phyloP scores from a whole-genome alignment of 2,329 filamentous ascomycete genomes.

The Leptographium lundbergii region DNA sequence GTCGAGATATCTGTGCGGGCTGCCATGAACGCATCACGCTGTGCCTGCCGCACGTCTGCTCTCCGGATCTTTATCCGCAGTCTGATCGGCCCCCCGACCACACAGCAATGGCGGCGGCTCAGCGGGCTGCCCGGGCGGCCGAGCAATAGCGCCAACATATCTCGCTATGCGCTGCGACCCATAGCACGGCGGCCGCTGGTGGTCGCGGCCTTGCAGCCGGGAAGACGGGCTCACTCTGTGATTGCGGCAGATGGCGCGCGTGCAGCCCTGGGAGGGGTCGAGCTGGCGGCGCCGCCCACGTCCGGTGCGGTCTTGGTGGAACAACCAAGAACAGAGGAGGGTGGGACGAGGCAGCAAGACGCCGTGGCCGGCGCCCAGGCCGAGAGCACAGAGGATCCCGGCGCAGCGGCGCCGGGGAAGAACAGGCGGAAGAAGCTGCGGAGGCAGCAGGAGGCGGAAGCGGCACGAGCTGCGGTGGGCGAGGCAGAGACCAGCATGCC shows the following conservation, averaged over 20 bases:
- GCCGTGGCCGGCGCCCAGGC: background rate
- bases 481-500: no score
- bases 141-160: background rate
- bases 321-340: background rate
- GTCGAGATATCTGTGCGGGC: background rate
- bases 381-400: background rate
- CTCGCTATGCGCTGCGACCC: background rate
- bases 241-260: background rate
- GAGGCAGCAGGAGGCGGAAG: slow-evolving; percentile 1
- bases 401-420: slow-evolving; percentile 5
- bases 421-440: slow-evolving; percentile 9
- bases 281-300: background rate
- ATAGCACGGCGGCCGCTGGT: background rate
- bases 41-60: slow-evolving; percentile 9
- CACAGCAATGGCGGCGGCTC: background rate
- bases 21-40: background rate
- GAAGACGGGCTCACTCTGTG: background rate
- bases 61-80: slow-evolving; percentile 11
- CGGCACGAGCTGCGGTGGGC: background rate
- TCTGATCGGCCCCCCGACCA: slow-evolving; percentile 1
- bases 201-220: background rate
- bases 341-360: background rate
- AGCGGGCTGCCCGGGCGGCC: background rate
- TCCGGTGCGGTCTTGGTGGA: background rate
- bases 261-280: background rate